phyloP scores from a whole-genome alignment of 2,329 filamentous ascomycete genomes.

The Plectosphaerella sp. region DNA sequence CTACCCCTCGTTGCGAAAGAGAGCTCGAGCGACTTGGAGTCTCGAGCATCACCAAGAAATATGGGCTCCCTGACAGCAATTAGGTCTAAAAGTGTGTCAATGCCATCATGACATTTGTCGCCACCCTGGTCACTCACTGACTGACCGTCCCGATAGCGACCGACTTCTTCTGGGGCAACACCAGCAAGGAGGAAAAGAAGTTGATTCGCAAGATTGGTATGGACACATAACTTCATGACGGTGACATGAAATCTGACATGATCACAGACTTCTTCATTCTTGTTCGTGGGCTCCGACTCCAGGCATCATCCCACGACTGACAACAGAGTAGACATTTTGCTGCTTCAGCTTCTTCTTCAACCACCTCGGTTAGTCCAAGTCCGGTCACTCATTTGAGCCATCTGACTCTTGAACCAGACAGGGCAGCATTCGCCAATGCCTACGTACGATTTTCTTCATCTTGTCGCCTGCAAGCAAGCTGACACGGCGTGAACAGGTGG shows the following conservation, averaged over 20 bases:
- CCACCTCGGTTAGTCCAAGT: constrained; percentile 24
- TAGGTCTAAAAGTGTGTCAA: too few species aligned
- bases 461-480: not conserved
- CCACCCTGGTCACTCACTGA: not conserved
- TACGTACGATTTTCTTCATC: constrained; percentile 26
- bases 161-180: constrained; percentile 1
- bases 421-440: constrained; percentile 38
- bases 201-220: constrained; percentile 22
- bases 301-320: not conserved
- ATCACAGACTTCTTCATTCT: constrained; percentile 23
- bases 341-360: constrained; percentile 29
- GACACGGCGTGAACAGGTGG: constrained; percentile 9
- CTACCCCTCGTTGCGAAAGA: too few species aligned
- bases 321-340: constrained; percentile 20
- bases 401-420: constrained; percentile 13
- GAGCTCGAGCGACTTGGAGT: too few species aligned
- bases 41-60: too few species aligned
- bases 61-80: too few species aligned
- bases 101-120: too few species aligned
- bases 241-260: not conserved
- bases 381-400: too few species aligned
- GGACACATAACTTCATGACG: not conserved
- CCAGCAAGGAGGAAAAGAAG: constrained; percentile 16
- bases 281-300: constrained; percentile 6
- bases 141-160: not conserved